These are phyloP conservation scores for Hypoxylon sp. DNA, from an alignment of 2,329 filamentous ascomycete genomes.

Conservation along the genomic window DNA sequence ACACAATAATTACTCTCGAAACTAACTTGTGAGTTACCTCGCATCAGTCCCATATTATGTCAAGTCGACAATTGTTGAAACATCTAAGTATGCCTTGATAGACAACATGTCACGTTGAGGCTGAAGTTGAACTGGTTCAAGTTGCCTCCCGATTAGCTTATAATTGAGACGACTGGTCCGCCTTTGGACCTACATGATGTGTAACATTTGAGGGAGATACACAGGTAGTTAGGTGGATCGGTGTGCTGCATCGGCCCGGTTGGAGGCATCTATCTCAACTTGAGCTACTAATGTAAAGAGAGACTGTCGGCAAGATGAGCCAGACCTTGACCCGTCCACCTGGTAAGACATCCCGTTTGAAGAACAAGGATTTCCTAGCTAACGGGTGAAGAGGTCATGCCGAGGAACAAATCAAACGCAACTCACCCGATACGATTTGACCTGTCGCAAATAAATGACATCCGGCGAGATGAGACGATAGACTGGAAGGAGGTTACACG, in stretches of 20 bases:
- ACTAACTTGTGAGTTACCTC: neutral
- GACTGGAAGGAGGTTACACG: slow-evolving; percentile 24
- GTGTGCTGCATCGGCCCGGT: slow-evolving; percentile 27
- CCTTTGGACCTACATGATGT: neutral
- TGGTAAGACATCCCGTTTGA: slow-evolving; percentile 21
- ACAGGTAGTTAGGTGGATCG: slow-evolving; percentile 20
- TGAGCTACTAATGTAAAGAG: slow-evolving; percentile 8
- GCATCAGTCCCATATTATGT: neutral
- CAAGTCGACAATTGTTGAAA: neutral
- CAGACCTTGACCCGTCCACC: slow-evolving; percentile 4
- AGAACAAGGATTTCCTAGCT: slow-evolving; percentile 20
- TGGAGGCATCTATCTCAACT: slow-evolving; percentile 15
- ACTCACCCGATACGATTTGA: slow-evolving; percentile 9
- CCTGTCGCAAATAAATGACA: slow-evolving; percentile 28
- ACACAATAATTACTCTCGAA: too few relatives aligned
- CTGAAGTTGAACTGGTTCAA: slow-evolving; percentile 25
- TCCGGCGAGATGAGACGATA: slow-evolving; percentile 23
- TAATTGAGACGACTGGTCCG: slow-evolving; percentile 2
- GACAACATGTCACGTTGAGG: slow-evolving; percentile 24
- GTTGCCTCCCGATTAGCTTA: neutral
- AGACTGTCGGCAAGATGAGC: slow-evolving; percentile 6
- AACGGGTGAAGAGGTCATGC: neutral
- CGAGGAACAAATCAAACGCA: slow-evolving; percentile 1
- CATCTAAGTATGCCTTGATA: too few relatives aligned
- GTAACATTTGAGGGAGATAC: too few relatives aligned